Percentiles rank a stretch among this genome's conserved stretches.
These are phyloP conservation scores for Monosporascus cannonballus DNA, from an alignment of 2,329 filamentous ascomycete species.

Conservation along the genomic window DNA sequence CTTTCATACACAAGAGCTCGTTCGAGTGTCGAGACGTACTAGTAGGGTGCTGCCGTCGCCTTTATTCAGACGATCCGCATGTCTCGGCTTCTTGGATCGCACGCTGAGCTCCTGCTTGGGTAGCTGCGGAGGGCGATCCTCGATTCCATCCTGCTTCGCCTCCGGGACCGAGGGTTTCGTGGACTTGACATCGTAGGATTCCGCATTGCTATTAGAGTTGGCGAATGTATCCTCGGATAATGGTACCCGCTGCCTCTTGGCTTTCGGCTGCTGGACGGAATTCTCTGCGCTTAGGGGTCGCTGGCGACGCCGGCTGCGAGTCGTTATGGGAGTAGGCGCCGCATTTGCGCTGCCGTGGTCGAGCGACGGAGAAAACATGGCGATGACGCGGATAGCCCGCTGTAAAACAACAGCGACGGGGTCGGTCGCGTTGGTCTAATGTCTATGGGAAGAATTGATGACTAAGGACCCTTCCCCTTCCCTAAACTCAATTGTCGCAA, in stretches of 20 bases:
- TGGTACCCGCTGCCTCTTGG: constrained; percentile 56
- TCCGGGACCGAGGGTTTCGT: constrained; percentile 42
- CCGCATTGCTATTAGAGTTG: constrained; percentile 43
- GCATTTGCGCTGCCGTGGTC: constrained; percentile 37
- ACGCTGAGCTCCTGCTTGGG: constrained; percentile 51
- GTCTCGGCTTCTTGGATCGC: constrained; percentile 56
- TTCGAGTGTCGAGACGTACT: constrained; percentile 38
- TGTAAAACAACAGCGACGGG: neutral
- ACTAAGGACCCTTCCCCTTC: constrained; percentile 1
- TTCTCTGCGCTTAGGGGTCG: constrained; percentile 52
- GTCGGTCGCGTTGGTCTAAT: neutral
- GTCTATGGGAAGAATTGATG: constrained; percentile 3
- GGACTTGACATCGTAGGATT: constrained; percentile 51
- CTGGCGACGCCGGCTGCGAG: constrained; percentile 56
- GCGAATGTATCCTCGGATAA: constrained; percentile 51
- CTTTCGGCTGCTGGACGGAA: constrained; percentile 52
- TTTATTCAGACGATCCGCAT: constrained; percentile 57
- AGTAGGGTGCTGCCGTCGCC: constrained; percentile 62
- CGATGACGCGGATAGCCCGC: constrained; percentile 8
- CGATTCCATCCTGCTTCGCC: constrained; percentile 40
- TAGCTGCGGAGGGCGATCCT: constrained; percentile 26
- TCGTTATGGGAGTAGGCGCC: constrained; percentile 42
- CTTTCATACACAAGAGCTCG: neutral
- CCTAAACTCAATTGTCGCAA: neutral
- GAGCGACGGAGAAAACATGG: constrained; percentile 55